Conservation (phyloP, 768 basidiomycete species). For the Phylloporus sp. region DNA sequence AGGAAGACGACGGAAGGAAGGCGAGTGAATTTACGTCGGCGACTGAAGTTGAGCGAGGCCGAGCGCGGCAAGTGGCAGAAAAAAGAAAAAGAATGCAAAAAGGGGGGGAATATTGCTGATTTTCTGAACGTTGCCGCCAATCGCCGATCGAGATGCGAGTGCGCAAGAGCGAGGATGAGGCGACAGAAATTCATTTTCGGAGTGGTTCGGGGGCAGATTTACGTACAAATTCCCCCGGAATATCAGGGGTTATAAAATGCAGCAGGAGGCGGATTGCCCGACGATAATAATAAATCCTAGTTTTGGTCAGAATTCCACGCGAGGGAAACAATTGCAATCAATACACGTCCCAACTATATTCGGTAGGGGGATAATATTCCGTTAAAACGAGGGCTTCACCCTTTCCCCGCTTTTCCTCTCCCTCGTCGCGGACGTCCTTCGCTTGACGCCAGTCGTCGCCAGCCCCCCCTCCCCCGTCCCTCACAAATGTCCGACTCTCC, state of each 20-base stretch:
- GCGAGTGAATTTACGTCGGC: slow-evolving; percentile 29
- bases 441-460: slow-evolving; percentile 16
- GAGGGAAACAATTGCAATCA: slow-evolving; percentile 58
- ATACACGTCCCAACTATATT: slow-evolving; percentile 65
- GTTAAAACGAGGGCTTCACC: slow-evolving; percentile 71
- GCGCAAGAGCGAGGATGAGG: neutral
- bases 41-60: slow-evolving; percentile 23
- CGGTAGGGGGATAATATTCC: slow-evolving; percentile 63
- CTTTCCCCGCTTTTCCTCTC: slow-evolving; percentile 59
- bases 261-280: slow-evolving; percentile 47
- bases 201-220: slow-evolving; percentile 36
- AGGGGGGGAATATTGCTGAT: neutral
- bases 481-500: slow-evolving; percentile 61
- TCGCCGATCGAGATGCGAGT: slow-evolving; percentile 22
- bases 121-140: slow-evolving; percentile 23
- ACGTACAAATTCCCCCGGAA: slow-evolving; percentile 60
- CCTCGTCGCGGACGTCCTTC: slow-evolving; percentile 35
- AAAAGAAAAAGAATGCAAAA: neutral
- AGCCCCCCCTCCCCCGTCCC: slow-evolving; percentile 21
- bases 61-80: slow-evolving; percentile 27
- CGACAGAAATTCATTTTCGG: slow-evolving; percentile 35
- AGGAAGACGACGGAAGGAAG: slow-evolving; percentile 12
- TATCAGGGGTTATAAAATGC: slow-evolving; percentile 53
- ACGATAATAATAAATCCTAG: slow-evolving; percentile 57
- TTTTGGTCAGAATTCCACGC: slow-evolving; percentile 60